Base-by-base conservation (phyloP, 805 yeast species). In the Candida sanyiensis region DNA sequence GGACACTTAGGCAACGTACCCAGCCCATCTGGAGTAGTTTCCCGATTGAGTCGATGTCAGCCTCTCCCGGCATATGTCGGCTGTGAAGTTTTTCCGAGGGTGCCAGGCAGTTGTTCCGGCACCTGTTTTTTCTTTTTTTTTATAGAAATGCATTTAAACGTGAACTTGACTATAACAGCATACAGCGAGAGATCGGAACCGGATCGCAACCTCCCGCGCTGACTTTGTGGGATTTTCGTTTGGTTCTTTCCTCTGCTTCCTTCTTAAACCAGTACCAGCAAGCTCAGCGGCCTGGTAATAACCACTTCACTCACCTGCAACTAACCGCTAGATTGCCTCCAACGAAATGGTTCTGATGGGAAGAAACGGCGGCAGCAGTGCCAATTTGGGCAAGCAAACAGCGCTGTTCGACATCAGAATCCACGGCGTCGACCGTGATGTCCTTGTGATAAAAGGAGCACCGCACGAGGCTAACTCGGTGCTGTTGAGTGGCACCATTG, bases 401-500 rank as follows among this genome's bases (percentile, higher is more conserved):
- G 58, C 72, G 6, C 54, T 67, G 13, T 70, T 73, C 43, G 78
- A 72, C 40, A 69, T 73, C 28, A 67, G 94, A 38, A 59, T 86
- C 26, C 70, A 75, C 36, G 76, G 86, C 19, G 57, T 72, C 3
- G 94, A 84, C 30, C 80, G 78, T 46, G 93, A 87, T 53, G 90
- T 89, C 8, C 61, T 90, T 5, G 73, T 93, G 7, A 59, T 90
- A 23, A 82, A 87, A 49, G 98, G 98, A 1, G 54, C 81, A 1
- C 77, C 82, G 6, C 69, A 72, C 25, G 89, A 81, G 37, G 95
- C 97, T 0, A 70, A 86, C 0, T 79, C 95, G 2, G 84, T 77
- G 3, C 63, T 83, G 6, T 59, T 93, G 20, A 64, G 82, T 1
- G 98, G 98, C 4, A 77, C 76, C 9, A 78, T 93, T 18, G 88